These are phyloP conservation scores for Akebia trifoliata DNA, from an alignment of 164 flowering plant genomes.

Conservation along the genomic window DNA sequence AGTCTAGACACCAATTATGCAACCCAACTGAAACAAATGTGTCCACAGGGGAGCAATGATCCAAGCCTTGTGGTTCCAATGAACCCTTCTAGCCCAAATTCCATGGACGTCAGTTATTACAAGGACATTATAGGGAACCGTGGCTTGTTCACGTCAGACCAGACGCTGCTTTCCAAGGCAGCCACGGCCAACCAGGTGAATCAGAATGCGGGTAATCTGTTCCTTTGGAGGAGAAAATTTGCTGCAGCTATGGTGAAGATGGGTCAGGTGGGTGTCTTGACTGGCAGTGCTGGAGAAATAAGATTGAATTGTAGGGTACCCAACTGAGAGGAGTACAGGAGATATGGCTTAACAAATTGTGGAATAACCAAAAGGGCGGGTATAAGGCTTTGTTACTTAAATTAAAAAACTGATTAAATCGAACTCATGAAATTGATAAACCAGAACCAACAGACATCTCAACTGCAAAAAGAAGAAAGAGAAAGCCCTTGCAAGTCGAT, in stretches of 20 bases:
- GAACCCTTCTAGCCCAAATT: conserved; percentile 34
- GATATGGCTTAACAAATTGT: too few relatives aligned
- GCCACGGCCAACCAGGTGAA: conserved; percentile 36
- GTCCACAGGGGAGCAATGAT: conserved; percentile 35
- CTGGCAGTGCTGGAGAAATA: conserved; percentile 51
- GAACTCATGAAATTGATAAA: too few relatives aligned
- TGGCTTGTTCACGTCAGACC: conserved; percentile 56
- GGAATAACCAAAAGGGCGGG: too few relatives aligned
- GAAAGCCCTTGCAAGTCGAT: too few relatives aligned
- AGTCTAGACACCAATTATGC: conserved; percentile 37
- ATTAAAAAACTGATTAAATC: too few relatives aligned
- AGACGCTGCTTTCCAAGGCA: conserved; percentile 33
- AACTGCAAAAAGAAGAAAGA: too few relatives aligned
- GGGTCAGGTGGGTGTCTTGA: conserved; percentile 52
- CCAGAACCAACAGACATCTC: too few relatives aligned
- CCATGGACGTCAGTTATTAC: conserved; percentile 37
- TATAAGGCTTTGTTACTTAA: too few relatives aligned
- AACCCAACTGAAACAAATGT: conserved; percentile 28
- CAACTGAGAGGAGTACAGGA: too few relatives aligned
- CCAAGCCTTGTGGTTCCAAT: conserved; percentile 34
- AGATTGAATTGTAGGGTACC: conserved; percentile 41
- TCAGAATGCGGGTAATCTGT: conserved; percentile 25
- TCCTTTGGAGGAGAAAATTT: conserved; percentile 34
- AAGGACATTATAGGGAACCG: conserved; percentile 22
- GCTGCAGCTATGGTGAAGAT: conserved; percentile 64